Conservation (phyloP, 179 eudicot species). For the Monotropa hypopitys region DNA sequence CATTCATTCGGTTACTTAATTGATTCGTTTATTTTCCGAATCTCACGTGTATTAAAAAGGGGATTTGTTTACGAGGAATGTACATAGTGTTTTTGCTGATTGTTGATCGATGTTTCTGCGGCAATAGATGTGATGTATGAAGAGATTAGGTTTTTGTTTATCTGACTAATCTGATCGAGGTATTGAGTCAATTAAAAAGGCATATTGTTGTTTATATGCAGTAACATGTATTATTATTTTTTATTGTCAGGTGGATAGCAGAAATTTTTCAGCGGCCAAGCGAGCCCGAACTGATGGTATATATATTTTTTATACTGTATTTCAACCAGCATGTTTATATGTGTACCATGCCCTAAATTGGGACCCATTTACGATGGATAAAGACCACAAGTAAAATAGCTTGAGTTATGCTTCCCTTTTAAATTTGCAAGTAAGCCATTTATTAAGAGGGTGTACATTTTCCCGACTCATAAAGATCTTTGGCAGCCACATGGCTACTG, state of each 20-base stretch:
- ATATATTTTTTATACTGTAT: neutral
- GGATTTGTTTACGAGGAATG: neutral
- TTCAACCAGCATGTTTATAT: neutral
- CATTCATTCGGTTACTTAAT: neutral
- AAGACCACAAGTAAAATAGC: neutral
- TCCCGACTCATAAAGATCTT: neutral
- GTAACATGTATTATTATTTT: neutral
- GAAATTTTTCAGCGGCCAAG: constrained; percentile 75
- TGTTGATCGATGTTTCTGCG: neutral
- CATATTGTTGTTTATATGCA: neutral
- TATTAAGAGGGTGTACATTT: neutral
- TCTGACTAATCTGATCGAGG: neutral
- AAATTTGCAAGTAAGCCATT: neutral
- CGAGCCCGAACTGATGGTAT: constrained; percentile 92
- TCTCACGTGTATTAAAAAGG: too few species aligned
- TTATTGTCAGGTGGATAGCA: constrained; percentile 55
- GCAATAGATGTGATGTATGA: neutral
- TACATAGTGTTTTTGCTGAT: neutral
- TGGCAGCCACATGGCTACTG: neutral
- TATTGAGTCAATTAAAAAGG: neutral
- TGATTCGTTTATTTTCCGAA: neutral
- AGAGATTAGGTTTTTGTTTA: neutral
- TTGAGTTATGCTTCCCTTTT: neutral
- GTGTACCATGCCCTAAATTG: neutral
- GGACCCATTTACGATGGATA: neutral